phyloP scores from a whole-genome alignment of 2,329 filamentous ascomycete species.

The Scytalidium lignicola region DNA sequence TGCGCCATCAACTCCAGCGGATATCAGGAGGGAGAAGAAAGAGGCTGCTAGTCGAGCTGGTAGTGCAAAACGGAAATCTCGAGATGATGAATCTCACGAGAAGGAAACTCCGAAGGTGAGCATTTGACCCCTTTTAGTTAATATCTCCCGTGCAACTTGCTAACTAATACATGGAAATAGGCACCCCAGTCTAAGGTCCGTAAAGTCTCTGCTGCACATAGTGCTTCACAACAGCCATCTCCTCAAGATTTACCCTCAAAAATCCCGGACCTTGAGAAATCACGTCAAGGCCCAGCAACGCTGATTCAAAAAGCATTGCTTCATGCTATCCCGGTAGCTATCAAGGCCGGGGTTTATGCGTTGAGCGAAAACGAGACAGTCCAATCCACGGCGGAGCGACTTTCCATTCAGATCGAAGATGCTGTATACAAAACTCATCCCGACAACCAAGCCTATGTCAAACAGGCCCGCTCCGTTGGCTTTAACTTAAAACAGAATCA shows the following conservation, averaged over 20 bases:
- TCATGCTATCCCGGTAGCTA: conserved; percentile 59
- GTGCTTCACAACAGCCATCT: conserved; percentile 24
- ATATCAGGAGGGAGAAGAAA: conserved; percentile 38
- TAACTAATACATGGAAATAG: conserved; percentile 23
- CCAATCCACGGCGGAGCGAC: conserved; percentile 60
- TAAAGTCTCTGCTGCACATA: conserved; percentile 47
- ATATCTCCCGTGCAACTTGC: not conserved
- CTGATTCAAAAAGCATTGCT: conserved; percentile 66
- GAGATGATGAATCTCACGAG: conserved; percentile 49
- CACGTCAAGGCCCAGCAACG: conserved; percentile 64
- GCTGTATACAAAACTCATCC: conserved; percentile 54
- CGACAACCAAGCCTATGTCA: conserved; percentile 45
- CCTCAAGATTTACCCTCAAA: conserved; percentile 42
- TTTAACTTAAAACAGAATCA: conserved; percentile 89
- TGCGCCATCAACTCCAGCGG: conserved; percentile 13
- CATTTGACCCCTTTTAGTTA: not conserved
- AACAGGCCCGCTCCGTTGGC: conserved; percentile 68
- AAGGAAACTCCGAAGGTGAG: conserved; percentile 43
- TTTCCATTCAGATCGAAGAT: conserved; percentile 78
- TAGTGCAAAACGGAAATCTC: conserved; percentile 51
- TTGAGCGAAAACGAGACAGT: conserved; percentile 59
- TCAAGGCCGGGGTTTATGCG: conserved; percentile 59
- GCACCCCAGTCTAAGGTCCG: conserved; percentile 43
- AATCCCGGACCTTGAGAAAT: conserved; percentile 52
- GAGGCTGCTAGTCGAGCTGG: conserved; percentile 31